A percentile compares a stretch with the other conserved stretches of the same genome.
Evolutionary conservation across 2,329 filamentous ascomycete species (phyloP).

Genomic region (Cladophialophora immunda): DNA sequence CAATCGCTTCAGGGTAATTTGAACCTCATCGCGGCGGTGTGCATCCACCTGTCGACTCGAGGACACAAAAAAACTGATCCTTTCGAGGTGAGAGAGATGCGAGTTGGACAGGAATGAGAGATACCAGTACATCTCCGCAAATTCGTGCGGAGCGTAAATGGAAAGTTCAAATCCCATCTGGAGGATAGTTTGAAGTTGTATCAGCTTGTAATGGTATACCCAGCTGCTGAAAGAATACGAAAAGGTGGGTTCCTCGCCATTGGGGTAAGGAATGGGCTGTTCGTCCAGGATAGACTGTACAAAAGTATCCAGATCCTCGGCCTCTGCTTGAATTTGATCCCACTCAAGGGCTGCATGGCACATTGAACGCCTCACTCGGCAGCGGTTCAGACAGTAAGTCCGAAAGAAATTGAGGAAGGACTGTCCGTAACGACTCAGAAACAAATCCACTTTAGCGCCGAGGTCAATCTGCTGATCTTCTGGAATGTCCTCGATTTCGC

Average conservation of each 20-base stretch:
- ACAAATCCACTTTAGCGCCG: conserved; percentile 75
- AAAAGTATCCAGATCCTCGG: conserved; percentile 75
- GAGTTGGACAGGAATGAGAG: conserved; percentile 76
- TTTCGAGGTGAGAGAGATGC: conserved; percentile 73
- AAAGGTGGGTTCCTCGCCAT: conserved; percentile 64
- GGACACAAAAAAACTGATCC: conserved; percentile 73
- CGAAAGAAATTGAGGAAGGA: conserved; percentile 85
- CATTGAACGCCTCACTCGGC: conserved; percentile 86
- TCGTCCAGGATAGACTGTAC: conserved; percentile 70
- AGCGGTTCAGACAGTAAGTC: conserved; percentile 87
- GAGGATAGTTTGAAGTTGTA: conserved; percentile 83
- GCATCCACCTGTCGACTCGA: conserved; percentile 34
- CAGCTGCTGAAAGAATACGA: conserved; percentile 83
- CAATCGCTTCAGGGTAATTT: conserved; percentile 53
- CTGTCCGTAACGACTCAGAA: conserved; percentile 65
- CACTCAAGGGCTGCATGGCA: conserved; percentile 84
- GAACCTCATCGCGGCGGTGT: conserved; percentile 28
- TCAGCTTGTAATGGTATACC: conserved; percentile 90
- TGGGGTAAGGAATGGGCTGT: conserved; percentile 62
- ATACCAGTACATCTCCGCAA: conserved; percentile 91
- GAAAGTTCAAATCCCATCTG: conserved; percentile 95
- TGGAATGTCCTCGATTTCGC: conserved; percentile 78
- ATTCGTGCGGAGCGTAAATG: conserved; percentile 85
- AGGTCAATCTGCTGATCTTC: conserved; percentile 78
- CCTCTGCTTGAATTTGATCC: conserved; percentile 82